Conservation (phyloP, 208 protist genomes). For the Lotmaria passim region DNA sequence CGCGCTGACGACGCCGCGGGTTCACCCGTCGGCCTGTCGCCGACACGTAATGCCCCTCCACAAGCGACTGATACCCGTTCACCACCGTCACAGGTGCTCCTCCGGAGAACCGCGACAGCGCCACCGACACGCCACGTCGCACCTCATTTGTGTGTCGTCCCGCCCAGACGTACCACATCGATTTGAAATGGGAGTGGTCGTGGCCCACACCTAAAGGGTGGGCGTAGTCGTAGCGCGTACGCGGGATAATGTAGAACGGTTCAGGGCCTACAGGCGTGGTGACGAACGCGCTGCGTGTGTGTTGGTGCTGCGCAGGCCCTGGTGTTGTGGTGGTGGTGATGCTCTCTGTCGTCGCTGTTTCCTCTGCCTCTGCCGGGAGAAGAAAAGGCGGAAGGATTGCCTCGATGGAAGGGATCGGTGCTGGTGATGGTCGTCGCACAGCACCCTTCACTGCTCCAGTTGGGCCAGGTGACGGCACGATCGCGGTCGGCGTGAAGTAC, state of each 20-base stretch:
- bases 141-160: constrained; percentile 59
- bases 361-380: not conserved
- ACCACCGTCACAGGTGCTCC: constrained; percentile 36
- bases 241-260: constrained; percentile 69
- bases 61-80: constrained; percentile 54
- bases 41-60: constrained; percentile 43
- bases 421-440: constrained; percentile 17
- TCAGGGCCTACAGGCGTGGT: constrained; percentile 30
- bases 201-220: constrained; percentile 65
- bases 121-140: constrained; percentile 46
- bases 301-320: no score
- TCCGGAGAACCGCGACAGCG: no score
- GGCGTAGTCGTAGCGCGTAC: constrained; percentile 61
- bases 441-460: constrained; percentile 37
- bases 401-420: constrained; percentile 16
- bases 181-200: constrained; percentile 77
- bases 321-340: no score
- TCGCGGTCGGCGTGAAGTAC: constrained; percentile 31
- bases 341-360: not conserved
- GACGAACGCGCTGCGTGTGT: not conserved
- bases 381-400: constrained; percentile 48
- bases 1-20: constrained; percentile 34
- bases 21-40: constrained; percentile 34
- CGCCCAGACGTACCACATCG: constrained; percentile 79
- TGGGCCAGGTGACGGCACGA: constrained; percentile 16